Conservation (phyloP, 306 rosid genomes). For the Prunus dulcis region DNA sequence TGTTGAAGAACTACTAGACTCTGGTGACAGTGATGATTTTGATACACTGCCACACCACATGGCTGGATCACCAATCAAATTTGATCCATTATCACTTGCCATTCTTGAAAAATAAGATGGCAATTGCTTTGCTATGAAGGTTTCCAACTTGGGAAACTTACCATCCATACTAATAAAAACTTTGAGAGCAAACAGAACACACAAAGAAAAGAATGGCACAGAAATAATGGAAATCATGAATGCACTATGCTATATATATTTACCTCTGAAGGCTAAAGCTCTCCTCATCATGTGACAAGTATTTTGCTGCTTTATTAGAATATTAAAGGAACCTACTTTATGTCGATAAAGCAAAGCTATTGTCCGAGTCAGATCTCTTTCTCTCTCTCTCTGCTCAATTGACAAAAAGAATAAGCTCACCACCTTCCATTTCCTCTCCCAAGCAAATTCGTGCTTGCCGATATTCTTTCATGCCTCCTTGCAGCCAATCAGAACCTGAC, state of each 20-base stretch:
- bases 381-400: background rate
- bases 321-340: slow-evolving; percentile 36
- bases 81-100: slow-evolving; percentile 38
- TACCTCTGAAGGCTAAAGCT: slow-evolving; percentile 2
- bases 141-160: slow-evolving; percentile 58
- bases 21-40: slow-evolving; percentile 41
- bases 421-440: slow-evolving; percentile 29
- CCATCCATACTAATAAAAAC: slow-evolving; percentile 40
- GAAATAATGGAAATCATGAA: slow-evolving; percentile 34
- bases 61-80: slow-evolving; percentile 43
- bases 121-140: slow-evolving; percentile 45
- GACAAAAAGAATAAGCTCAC: slow-evolving; percentile 34
- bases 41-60: slow-evolving; percentile 29
- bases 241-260: slow-evolving; percentile 26
- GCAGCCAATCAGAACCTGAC: slow-evolving; percentile 50
- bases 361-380: slow-evolving; percentile 37
- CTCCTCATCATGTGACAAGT: slow-evolving; percentile 42
- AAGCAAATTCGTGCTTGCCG: slow-evolving; percentile 47
- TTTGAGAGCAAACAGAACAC: slow-evolving; percentile 14
- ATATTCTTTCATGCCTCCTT: slow-evolving; percentile 30
- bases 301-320: slow-evolving; percentile 33
- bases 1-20: slow-evolving; percentile 39
- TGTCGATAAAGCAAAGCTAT: slow-evolving; percentile 35
- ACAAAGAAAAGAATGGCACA: slow-evolving; percentile 22
- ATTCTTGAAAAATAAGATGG: slow-evolving; percentile 52